Base-by-base conservation (phyloP, 805 yeast species). In the Wickerhamiella domercqiae region DNA sequence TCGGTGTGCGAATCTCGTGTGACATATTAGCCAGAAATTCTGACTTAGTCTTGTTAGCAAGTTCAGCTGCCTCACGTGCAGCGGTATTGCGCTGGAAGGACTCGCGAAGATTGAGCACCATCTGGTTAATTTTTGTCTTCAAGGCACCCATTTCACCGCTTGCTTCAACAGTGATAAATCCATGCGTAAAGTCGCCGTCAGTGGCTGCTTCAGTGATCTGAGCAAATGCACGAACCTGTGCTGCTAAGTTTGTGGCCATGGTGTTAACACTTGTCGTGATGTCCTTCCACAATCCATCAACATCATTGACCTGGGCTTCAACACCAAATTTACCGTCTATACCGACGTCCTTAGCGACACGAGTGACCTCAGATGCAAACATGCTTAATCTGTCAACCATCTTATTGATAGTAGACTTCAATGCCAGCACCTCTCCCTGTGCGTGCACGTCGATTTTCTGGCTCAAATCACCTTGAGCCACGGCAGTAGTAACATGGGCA, bases 161-260 rank as follows among this genome's bases (percentile, higher is more conserved):
- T 0, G 94, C 94, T 53, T 82, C 94, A 42, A 82, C 94, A 0
- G 94, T 82, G 45, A 82, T 83, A 51, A 82, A 78, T 3, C 48
- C 48, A 46, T 87, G 68, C 0, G 94, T 82, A 58, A 82, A 82
- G 55, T 82, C 94, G 54, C 94, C 93, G 59, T 82, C 93, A 2
- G 94, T 81, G 11, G 93, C 94, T 21, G 94, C 90, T 19, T 90
- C 93, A 0, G 94, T 82, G 50, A 82, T 82, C 55, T 82, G 93
- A 28, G 93, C 93, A 62, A 82, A 82, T 0, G 93, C 94, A 59
- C 94, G 71, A 52, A 82, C 94, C 61, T 82, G 94, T 1, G 93
- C 77, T 0, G 94, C 82, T 55, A 82, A 69, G 55, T 82, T 82
- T n/a, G 87, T 75, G 37, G 94, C 94, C 94, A 82, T 82, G 18